Evolutionary conservation across 441 rosid genomes (phyloP).

Genomic region (Dalechampia spathulata): DNA sequence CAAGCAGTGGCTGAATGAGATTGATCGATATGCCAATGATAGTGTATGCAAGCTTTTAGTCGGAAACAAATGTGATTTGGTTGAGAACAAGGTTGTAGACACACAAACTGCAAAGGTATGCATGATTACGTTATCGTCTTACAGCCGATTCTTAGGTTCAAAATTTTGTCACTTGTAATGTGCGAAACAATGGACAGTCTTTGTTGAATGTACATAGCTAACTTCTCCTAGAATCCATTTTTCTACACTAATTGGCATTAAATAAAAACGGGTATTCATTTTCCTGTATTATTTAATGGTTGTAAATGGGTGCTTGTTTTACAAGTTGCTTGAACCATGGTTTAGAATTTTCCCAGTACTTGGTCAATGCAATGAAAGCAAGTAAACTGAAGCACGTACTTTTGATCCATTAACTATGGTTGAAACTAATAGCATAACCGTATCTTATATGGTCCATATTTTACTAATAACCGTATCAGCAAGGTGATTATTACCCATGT

Average conservation of each 20-base stretch:
- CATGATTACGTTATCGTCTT: not conserved
- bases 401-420: not conserved
- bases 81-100: constrained; percentile 76
- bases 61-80: constrained; percentile 90
- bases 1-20: constrained; percentile 89
- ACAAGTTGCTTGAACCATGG: not conserved
- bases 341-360: not conserved
- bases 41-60: constrained; percentile 84
- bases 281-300: not conserved
- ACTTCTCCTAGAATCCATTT: not conserved
- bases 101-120: constrained; percentile 79
- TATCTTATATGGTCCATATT: no score
- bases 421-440: no score
- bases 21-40: constrained; percentile 81
- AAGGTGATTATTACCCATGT: no score
- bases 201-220: not conserved
- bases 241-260: not conserved
- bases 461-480: no score
- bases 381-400: not conserved
- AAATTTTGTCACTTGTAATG: not conserved
- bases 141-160: not conserved
- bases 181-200: not conserved
- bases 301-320: not conserved
- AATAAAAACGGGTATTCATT: not conserved
- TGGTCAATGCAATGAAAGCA: not conserved